Base-by-base conservation (phyloP, 805 yeast genomes). In the Metschnikowia picachoensis region DNA sequence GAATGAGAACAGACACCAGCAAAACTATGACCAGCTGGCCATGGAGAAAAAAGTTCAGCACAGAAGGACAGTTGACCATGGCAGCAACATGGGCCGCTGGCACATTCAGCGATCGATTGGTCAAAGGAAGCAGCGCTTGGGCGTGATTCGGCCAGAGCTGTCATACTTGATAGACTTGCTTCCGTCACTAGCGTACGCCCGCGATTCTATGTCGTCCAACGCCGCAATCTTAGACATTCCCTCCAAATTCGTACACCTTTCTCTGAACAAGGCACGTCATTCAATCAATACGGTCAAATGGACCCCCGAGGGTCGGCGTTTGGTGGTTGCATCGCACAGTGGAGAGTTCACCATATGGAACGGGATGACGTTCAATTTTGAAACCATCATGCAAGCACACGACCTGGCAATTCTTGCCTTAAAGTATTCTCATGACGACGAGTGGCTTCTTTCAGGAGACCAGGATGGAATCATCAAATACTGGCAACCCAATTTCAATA, bases 291-390 rank as follows among this genome's bases (percentile, higher is more conserved):
- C 91, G 2, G 83, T 88, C n/a, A 81, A 79, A 62, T 92, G 97
- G 96, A 94, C 99, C 0, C 98, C 98, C 0, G 97, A 90, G 56
- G 98, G 97, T 0, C 74, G 97, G 55, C 72, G 99, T 55, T 71
- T 94, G 41, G 73, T 94, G 27, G 96, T 95, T 6, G 95, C 96
- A 0, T 81, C 92, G 28, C 89, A 87, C 67, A 80, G 88, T 46
- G 99, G 99, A 35, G 99, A 94, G 63, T 91, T 94, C 66, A 91
- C 98, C 11, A 72, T 94, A 38, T 94, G 98, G 98, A 90, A 91
- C 64, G 97, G 98, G 10, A 79, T 87, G 74, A 85, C 96, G 9
- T 94, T 92, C 68, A 89, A 88, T 61, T 90, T 94, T 62, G 99
- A 94, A 64, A 88, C 96, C 44, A 90, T 94, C 53, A 94, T 91